phyloP scores from a whole-genome alignment of 345 rosid species.

The Lenwebbia sp. region DNA sequence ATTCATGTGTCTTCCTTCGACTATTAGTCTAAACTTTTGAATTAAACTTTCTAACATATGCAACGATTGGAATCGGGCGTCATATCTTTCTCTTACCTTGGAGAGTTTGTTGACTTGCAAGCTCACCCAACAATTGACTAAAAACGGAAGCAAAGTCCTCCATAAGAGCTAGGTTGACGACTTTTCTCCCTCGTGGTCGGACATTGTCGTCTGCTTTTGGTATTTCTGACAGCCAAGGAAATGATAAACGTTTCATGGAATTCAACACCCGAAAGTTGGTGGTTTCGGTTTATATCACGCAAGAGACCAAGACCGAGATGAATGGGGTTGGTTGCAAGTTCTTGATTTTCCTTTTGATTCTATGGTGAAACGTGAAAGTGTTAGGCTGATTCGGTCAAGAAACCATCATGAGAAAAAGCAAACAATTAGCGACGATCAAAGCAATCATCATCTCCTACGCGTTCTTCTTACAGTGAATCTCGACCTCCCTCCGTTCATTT shows the following conservation, averaged over 20 bases:
- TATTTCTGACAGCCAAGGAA: too few species aligned
- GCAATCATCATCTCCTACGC: not conserved
- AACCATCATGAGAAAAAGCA: not conserved
- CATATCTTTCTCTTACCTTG: not conserved
- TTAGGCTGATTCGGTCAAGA: not conserved
- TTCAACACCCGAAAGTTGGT: not conserved
- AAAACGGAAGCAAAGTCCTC: not conserved
- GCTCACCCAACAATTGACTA: not conserved
- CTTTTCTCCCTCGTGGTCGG: not conserved
- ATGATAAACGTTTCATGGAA: not conserved
- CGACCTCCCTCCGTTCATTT: not conserved
- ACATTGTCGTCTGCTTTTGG: not conserved
- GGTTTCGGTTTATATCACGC: not conserved
- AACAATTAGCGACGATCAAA: too few species aligned
- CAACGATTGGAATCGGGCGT: accelerated
- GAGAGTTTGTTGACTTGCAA: not conserved
- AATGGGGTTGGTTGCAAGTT: not conserved
- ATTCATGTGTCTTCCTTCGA: too few species aligned
- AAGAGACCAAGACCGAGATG: not conserved
- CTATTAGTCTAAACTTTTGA: too few species aligned
- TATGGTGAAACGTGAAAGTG: not conserved
- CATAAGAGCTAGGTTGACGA: not conserved
- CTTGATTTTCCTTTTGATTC: not conserved
- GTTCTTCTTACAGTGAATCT: not conserved
- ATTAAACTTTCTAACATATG: too few species aligned